Conservation (phyloP, 345 rosid species). For the Bruguiera parviflora region DNA sequence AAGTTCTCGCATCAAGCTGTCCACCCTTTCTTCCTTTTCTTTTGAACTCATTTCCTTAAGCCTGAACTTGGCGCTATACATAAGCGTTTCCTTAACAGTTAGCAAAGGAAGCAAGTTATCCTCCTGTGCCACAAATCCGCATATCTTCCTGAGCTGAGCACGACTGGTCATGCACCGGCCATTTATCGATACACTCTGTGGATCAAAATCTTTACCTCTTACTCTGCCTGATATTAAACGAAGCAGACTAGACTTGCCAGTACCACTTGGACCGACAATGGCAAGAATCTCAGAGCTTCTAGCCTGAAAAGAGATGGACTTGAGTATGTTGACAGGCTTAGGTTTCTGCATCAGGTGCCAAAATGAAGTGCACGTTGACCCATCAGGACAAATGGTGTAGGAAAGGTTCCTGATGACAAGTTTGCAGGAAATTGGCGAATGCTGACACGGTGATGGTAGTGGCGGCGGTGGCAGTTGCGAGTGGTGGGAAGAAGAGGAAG, state of each 20-base stretch:
- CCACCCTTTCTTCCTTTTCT: slow-evolving; percentile 64
- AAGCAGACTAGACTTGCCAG: slow-evolving; percentile 82
- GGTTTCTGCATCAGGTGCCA: slow-evolving; percentile 32
- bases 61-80: slow-evolving; percentile 72
- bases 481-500: slow-evolving; percentile 58
- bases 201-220: slow-evolving; percentile 44
- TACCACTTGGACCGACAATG: slow-evolving; percentile 80
- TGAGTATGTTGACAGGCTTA: slow-evolving; percentile 47
- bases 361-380: slow-evolving; percentile 30
- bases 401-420: slow-evolving; percentile 57
- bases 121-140: slow-evolving; percentile 87
- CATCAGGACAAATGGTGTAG: slow-evolving; percentile 39
- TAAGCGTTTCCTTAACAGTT: slow-evolving; percentile 76
- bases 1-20: slow-evolving; percentile 61
- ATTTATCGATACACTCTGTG: slow-evolving; percentile 45
- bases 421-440: slow-evolving; percentile 13
- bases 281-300: slow-evolving; percentile 65
- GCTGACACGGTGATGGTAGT: not conserved
- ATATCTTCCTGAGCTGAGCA: slow-evolving; percentile 52
- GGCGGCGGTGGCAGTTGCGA: slow-evolving; percentile 33
- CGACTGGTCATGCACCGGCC: slow-evolving; percentile 31
- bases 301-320: slow-evolving; percentile 63
- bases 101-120: slow-evolving; percentile 77
- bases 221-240: slow-evolving; percentile 72
- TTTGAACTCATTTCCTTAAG: slow-evolving; percentile 43